Evolutionary conservation across 2,329 filamentous ascomycete genomes (phyloP).

Genomic region (Hypoxylon sp.): DNA sequence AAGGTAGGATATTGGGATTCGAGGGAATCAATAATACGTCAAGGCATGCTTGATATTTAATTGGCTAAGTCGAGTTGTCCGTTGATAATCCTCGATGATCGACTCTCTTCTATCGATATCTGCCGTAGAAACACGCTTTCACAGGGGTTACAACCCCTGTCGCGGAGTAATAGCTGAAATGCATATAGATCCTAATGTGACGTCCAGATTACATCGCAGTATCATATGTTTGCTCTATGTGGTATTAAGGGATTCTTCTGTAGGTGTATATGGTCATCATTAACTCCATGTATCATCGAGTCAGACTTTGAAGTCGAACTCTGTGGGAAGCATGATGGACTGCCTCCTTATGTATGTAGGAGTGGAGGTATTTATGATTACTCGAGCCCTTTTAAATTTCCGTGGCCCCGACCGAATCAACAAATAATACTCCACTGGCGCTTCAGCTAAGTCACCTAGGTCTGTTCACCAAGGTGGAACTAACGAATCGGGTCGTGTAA

Average conservation of each 20-base stretch:
- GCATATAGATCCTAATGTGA: slow-evolving; percentile 36
- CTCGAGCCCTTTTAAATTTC: slow-evolving; percentile 13
- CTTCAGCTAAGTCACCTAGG: slow-evolving; percentile 29
- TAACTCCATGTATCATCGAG: neutral
- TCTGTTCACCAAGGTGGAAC: slow-evolving; percentile 17
- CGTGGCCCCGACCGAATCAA: slow-evolving; percentile 7
- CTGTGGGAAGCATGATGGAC: neutral
- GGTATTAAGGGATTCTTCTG: slow-evolving; percentile 13
- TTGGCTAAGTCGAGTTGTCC: slow-evolving; percentile 20
- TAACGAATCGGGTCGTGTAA: slow-evolving; percentile 31
- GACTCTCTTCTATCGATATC: slow-evolving; percentile 29
- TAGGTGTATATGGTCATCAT: slow-evolving; percentile 9
- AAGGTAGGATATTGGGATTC: slow-evolving; percentile 35
- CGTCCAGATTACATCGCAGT: slow-evolving; percentile 8
- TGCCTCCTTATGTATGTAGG: neutral
- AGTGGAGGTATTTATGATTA: slow-evolving; percentile 8
- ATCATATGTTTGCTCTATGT: slow-evolving; percentile 25
- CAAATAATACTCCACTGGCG: slow-evolving; percentile 22
- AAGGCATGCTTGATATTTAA: slow-evolving; percentile 2
- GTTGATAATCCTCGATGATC: slow-evolving; percentile 23
- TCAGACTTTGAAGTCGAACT: slow-evolving; percentile 8
- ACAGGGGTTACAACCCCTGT: slow-evolving; percentile 16
- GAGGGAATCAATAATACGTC: slow-evolving; percentile 31
- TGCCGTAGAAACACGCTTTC: slow-evolving; percentile 33
- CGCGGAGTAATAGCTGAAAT: slow-evolving; percentile 29